phyloP scores from a whole-genome alignment of 148 eudicot species.

The Vaccinium myrtillus region DNA sequence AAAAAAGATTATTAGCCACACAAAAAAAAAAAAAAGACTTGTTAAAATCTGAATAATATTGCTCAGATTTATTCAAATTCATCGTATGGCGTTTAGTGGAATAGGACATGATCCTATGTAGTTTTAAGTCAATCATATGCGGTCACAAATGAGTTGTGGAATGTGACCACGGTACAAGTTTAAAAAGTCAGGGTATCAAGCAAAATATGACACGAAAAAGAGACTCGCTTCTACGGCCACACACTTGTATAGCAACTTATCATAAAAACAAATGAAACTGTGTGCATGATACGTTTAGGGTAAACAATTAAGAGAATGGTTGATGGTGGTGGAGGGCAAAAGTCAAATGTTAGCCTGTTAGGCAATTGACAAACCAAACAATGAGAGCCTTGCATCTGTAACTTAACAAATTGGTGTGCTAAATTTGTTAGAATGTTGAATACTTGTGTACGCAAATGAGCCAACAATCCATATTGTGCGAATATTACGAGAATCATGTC shows the following conservation, averaged over 20 bases:
- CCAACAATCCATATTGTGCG: no score
- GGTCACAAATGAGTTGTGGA: neutral
- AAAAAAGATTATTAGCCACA: no score
- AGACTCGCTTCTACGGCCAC: neutral
- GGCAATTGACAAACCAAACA: neutral
- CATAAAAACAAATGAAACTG: no score
- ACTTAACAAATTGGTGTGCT: neutral
- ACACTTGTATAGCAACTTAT: neutral
- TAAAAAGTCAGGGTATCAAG: neutral
- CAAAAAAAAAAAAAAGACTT: no score
- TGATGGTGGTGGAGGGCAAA: neutral
- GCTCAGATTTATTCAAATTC: no score
- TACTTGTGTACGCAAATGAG: no score
- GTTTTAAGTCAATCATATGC: neutral
- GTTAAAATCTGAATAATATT: no score
- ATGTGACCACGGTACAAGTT: neutral
- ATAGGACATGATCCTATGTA: neutral
- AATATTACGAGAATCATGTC: no score
- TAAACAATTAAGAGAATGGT: neutral
- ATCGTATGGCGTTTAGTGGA: no score
- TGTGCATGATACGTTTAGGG: neutral
- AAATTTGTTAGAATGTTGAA: no score
- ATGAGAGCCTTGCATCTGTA: neutral
- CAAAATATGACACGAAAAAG: neutral
- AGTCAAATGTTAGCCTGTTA: neutral